Conservation (phyloP, 1,284 basidiomycete species). For the Phylloporus sp. region DNA sequence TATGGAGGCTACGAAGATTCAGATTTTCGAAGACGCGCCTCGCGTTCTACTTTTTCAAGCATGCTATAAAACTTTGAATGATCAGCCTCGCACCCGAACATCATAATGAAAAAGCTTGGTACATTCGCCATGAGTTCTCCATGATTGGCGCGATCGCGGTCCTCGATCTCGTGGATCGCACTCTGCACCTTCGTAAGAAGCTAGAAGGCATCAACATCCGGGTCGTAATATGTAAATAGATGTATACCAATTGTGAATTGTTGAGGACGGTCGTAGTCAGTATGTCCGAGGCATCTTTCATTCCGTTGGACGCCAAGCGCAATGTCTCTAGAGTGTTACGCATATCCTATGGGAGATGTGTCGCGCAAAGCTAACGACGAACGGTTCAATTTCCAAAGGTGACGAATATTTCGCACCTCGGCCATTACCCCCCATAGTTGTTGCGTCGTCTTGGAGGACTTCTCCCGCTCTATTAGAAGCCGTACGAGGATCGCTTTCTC, state of each 20-base stretch:
- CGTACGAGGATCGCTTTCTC: conserved; percentile 58
- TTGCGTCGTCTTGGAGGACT: conserved; percentile 33
- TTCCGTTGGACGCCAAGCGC: conserved; percentile 23
- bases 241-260: conserved; percentile 25
- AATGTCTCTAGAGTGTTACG: conserved; percentile 30
- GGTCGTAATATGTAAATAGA: not conserved
- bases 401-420: conserved; percentile 32
- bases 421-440: conserved; percentile 32
- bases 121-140: conserved; percentile 30
- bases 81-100: conserved; percentile 20
- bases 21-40: conserved; percentile 23
- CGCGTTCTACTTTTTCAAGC: conserved; percentile 27
- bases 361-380: conserved; percentile 2
- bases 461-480: conserved; percentile 51
- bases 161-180: conserved; percentile 23
- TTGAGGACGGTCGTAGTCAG: conserved; percentile 20
- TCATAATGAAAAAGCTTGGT: conserved; percentile 13
- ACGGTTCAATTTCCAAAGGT: not conserved
- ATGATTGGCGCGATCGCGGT: conserved; percentile 25
- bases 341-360: conserved; percentile 31
- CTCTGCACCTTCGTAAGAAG: conserved; percentile 28
- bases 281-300: conserved; percentile 26
- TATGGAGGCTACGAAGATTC: not conserved
- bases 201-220: conserved; percentile 22
- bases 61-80: conserved; percentile 26